Conservation (phyloP, 1,284 basidiomycete species). For the Tylopilus sp. region DNA sequence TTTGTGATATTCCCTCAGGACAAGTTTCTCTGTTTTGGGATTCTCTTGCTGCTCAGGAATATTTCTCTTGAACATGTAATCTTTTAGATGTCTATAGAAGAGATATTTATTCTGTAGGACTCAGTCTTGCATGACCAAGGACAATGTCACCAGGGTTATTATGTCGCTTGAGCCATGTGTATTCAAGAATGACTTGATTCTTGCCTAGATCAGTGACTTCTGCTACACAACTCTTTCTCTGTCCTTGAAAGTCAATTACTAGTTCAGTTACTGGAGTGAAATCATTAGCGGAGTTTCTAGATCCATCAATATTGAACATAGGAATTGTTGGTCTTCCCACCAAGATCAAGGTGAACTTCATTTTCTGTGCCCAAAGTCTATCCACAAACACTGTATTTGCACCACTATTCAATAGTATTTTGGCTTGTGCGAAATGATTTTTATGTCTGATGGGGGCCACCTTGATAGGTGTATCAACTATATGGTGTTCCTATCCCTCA, state of each 20-base stretch:
- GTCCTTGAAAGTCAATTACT: too few relatives aligned
- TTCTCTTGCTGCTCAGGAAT: background rate
- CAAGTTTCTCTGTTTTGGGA: background rate
- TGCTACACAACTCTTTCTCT: too few relatives aligned
- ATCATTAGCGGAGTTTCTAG: too few relatives aligned
- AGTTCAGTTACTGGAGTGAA: too few relatives aligned
- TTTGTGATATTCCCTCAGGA: constrained; percentile 1
- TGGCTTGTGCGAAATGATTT: too few relatives aligned
- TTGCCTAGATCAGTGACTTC: background rate
- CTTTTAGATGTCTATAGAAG: too few relatives aligned
- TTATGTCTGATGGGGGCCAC: too few relatives aligned
- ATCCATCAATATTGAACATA: too few relatives aligned
- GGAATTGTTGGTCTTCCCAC: too few relatives aligned
- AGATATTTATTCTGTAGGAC: background rate
- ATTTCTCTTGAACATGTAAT: background rate
- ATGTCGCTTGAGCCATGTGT: background rate
- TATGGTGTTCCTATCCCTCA: too few relatives aligned
- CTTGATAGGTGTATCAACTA: too few relatives aligned
- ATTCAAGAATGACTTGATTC: background rate
- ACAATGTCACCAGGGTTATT: background rate
- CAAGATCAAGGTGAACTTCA: background rate
- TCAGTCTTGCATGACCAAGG: background rate
- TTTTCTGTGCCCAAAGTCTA: background rate
- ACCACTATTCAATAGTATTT: background rate
- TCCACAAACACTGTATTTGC: background rate